These are phyloP conservation scores for Colletotrichum theobromicola DNA, from an alignment of 2,329 filamentous ascomycete species.

Conservation along the genomic window DNA sequence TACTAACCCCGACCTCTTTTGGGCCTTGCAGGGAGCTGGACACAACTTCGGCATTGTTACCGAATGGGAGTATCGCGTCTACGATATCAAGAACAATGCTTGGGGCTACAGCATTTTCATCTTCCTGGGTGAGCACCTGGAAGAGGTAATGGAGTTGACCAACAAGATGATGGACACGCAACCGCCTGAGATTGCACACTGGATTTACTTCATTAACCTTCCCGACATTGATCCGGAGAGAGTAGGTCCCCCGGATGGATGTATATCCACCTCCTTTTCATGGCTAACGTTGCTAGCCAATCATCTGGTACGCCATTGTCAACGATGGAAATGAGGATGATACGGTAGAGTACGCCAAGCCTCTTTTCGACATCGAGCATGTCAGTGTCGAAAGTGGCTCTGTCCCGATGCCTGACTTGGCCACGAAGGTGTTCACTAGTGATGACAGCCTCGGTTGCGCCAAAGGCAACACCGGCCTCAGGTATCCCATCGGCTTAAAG, in stretches of 20 bases:
- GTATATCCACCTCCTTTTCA: background rate
- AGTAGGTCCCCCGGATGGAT: slow-evolving; percentile 29
- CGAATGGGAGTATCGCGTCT: slow-evolving; percentile 39
- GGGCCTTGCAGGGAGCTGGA: slow-evolving; percentile 56
- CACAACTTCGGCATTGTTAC: slow-evolving; percentile 56
- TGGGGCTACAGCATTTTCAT: slow-evolving; percentile 25
- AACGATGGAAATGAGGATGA: slow-evolving; percentile 41
- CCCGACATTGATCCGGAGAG: slow-evolving; percentile 31
- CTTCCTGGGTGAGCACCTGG: slow-evolving; percentile 30
- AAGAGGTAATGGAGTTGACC: slow-evolving; percentile 36
- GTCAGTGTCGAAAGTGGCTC: slow-evolving; percentile 30
- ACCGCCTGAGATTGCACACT: slow-evolving; percentile 29
- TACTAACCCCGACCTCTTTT: slow-evolving; percentile 45
- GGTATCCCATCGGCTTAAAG: slow-evolving; percentile 48
- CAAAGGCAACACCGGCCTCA: slow-evolving; percentile 42
- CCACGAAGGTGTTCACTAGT: slow-evolving; percentile 43
- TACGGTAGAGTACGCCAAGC: slow-evolving; percentile 39
- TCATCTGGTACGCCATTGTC: slow-evolving; percentile 45
- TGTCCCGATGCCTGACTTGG: slow-evolving; percentile 48
- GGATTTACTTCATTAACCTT: slow-evolving; percentile 40
- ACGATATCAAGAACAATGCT: slow-evolving; percentile 25
- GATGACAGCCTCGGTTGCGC: slow-evolving; percentile 41
- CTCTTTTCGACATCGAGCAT: slow-evolving; percentile 45
- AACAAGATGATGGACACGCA: slow-evolving; percentile 31
- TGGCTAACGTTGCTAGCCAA: slow-evolving; percentile 30